These are phyloP conservation scores for Trichoderma sp. DNA, from an alignment of 2,329 filamentous ascomycete genomes.

Conservation along the genomic window DNA sequence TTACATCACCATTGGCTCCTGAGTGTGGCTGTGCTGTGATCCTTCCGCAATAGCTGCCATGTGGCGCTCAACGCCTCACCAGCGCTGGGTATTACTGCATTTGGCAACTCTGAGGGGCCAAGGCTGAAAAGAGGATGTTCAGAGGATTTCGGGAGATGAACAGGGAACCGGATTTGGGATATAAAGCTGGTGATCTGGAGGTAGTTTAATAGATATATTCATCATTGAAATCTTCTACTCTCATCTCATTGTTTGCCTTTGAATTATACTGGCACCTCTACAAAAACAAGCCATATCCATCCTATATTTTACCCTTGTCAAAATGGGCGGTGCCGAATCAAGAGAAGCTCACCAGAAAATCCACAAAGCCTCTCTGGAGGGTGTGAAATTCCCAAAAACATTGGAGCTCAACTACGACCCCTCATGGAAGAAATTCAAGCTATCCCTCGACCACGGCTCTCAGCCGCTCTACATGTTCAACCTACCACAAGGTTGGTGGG, in stretches of 20 bases:
- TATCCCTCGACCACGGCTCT: neutral
- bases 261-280: too few species aligned
- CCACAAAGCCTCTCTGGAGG: neutral
- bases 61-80: slow-evolving; percentile 8
- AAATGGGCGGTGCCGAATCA: slow-evolving; percentile 10
- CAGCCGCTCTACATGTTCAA: slow-evolving; percentile 15
- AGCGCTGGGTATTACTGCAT: slow-evolving; percentile 19
- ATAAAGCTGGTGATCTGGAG: neutral
- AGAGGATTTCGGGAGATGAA: neutral
- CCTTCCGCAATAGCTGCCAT: neutral
- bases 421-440: slow-evolving; percentile 16
- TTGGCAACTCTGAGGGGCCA: neutral
- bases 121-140: neutral
- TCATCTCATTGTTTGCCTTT: neutral
- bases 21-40: neutral
- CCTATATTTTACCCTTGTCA: neutral
- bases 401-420: slow-evolving; percentile 8
- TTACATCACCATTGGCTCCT: neutral
- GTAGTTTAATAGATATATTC: too few species aligned
- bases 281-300: neutral
- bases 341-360: slow-evolving; percentile 7
- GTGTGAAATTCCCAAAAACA: slow-evolving; percentile 2
- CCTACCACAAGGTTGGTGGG: slow-evolving; percentile 14
- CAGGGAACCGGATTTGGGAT: neutral
- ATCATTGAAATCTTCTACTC: neutral